Percentiles rank a stretch among this genome's conserved stretches.
These are phyloP conservation scores for Leccinum disarticulatum DNA, from an alignment of 768 basidiomycete species.

Conservation along the genomic window DNA sequence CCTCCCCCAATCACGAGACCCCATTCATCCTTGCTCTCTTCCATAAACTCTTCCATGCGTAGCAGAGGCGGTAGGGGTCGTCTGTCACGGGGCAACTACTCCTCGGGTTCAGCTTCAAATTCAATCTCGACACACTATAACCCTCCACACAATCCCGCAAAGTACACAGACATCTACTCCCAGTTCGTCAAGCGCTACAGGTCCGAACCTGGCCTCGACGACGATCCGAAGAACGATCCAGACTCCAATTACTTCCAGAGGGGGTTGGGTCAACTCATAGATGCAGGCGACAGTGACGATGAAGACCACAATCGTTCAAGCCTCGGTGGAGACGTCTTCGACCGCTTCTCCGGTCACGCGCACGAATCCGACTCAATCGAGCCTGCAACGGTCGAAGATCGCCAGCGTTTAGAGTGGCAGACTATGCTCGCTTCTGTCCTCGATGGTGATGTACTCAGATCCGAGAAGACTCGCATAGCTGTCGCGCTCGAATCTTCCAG, in stretches of 20 bases:
- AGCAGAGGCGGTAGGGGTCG: constrained; percentile 33
- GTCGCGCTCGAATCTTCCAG: constrained; percentile 68
- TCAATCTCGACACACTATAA: constrained; percentile 31
- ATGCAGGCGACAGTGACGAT: constrained; percentile 74
- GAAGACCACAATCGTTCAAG: constrained; percentile 54
- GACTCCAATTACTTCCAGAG: constrained; percentile 80
- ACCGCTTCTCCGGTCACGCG: constrained; percentile 51
- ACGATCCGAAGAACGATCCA: constrained; percentile 77
- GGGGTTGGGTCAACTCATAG: constrained; percentile 65
- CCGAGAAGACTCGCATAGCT: constrained; percentile 91
- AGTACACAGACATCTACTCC: constrained; percentile 66
- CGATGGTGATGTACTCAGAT: constrained; percentile 89
- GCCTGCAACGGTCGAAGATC: constrained; percentile 70
- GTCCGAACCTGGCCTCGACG: constrained; percentile 57
- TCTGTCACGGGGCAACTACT: constrained; percentile 31
- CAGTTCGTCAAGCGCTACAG: constrained; percentile 80
- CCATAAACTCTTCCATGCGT: constrained; percentile 31
- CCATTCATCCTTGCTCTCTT: constrained; percentile 24
- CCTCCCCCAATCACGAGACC: constrained; percentile 34
- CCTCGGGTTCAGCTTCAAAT: constrained; percentile 29
- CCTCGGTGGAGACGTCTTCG: constrained; percentile 44
- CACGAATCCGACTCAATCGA: constrained; percentile 64
- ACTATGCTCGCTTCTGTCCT: constrained; percentile 92
- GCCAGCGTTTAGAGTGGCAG: constrained; percentile 92
- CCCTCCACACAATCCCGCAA: constrained; percentile 33